Evolutionary conservation across 352 stramenopile species (phyloP).

Genomic region (Pythium rhizo-oryzae): DNA sequence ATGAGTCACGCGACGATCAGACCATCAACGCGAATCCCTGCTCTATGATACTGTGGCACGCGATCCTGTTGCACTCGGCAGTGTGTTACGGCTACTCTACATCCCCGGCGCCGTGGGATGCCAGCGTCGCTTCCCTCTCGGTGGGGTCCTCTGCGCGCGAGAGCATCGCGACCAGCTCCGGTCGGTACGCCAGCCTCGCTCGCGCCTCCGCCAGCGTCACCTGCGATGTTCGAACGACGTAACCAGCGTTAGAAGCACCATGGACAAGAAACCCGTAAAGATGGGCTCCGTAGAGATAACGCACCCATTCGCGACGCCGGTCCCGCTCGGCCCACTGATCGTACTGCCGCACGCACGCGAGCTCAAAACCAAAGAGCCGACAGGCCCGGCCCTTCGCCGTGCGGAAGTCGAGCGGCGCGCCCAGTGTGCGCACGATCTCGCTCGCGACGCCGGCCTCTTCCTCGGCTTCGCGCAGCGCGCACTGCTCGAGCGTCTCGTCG

Average conservation of each 20-base stretch:
- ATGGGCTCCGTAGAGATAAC: background rate
- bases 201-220: background rate
- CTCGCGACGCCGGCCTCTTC: conserved; percentile 91
- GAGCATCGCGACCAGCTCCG: conserved; percentile 21
- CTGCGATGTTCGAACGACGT: background rate
- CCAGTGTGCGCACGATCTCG: conserved; percentile 43
- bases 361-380: conserved; percentile 52
- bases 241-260: background rate
- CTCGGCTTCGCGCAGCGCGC: conserved; percentile 91
- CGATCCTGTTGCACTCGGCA: background rate
- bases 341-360: conserved; percentile 44
- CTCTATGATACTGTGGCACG: too few species aligned
- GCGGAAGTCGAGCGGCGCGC: conserved; percentile 43
- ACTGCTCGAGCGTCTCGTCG: conserved; percentile 92
- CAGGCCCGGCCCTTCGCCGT: conserved; percentile 52
- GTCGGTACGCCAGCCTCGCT: conserved; percentile 11
- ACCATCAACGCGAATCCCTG: too few species aligned
- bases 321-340: conserved; percentile 61
- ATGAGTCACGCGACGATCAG: too few species aligned
- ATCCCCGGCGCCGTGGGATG: background rate
- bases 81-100: background rate
- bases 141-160: background rate
- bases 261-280: too few species aligned
- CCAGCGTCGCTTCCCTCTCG: conserved; percentile 1
- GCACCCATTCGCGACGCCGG: conserved; percentile 57